Evolutionary conservation across 2,329 filamentous ascomycete genomes (phyloP), one percentile per base, ranked within the genome.

Genomic region (Mycosphaerella arachidis): DNA sequence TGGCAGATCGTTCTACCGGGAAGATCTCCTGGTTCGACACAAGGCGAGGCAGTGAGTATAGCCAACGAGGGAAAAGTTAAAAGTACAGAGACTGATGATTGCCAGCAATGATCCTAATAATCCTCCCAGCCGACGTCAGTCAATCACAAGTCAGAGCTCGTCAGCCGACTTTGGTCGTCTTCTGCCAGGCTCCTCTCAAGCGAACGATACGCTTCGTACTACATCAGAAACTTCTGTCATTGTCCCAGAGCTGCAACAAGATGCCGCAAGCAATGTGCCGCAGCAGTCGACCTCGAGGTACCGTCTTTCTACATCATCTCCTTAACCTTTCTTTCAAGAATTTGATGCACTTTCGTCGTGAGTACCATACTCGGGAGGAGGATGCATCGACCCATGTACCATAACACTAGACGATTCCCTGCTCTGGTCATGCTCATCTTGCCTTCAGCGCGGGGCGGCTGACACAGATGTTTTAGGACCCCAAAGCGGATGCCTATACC

Each of bases 11-110:
- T 80, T 80, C 68, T 75, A 72, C 60, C 74, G 78, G 30, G 68
- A 75, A 53, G 78, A 80, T 65, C 74, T 80, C 24, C 69, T 80
- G 10, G 69, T 73, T 40, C 73, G 78, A 56, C 78, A 80, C 63
- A 72, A 75, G 56, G 76, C 77, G 56, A 70, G 77, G 69, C 77
- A 79, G 77, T 79, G 70, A 68, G 76, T 67, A 51, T 24, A 24
- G 24, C 24, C 24, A 24, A 24, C 24, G 24, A 24, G 1, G 24
- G 16, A 12, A 37, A 4, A 37, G 10, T 37, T 37, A 16, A 37
- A 8, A 37, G 8, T 37, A 16, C 35, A 37, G 12, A 31, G 30
- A 24, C 27, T 51, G 16, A 51, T 29, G 45, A 40, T 35, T 43
- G 16, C 12, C 40, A 68, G 67, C 54, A 67, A 66, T 52, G 67